A percentile compares a stretch with the other conserved stretches of the same genome.
Evolutionary conservation across 352 stramenopile genomes (phyloP).

Genomic region (Blastocystis hominis): DNA sequence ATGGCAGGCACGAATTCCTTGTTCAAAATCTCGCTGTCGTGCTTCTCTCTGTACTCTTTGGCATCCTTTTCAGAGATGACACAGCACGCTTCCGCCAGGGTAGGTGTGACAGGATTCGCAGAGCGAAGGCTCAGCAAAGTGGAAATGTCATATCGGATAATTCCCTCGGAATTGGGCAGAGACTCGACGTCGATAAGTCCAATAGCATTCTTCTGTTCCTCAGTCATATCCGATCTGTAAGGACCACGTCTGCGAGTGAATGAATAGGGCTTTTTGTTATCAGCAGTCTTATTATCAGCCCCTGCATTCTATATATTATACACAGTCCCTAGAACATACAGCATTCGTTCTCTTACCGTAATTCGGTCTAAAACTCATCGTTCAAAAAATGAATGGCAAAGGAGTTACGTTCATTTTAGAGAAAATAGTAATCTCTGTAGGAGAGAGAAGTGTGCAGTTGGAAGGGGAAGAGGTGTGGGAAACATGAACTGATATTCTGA

Average conservation of each 20-base stretch:
- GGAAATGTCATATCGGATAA: slow-evolving; percentile 11
- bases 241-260: background rate
- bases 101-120: background rate
- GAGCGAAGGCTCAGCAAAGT: background rate
- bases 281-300: background rate
- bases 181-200: background rate
- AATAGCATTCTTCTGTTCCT: slow-evolving; percentile 15
- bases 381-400: too few relatives aligned
- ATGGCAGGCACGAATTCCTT: background rate
- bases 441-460: too few relatives aligned
- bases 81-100: background rate
- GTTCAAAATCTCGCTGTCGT: background rate
- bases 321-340: too few relatives aligned
- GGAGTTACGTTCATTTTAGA: too few relatives aligned
- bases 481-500: too few relatives aligned
- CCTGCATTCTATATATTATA: background rate
- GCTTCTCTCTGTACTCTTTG: background rate
- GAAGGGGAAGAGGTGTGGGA: too few relatives aligned
- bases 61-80: background rate
- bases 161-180: background rate
- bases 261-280: background rate
- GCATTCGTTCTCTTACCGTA: background rate
- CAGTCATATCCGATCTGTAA: background rate
- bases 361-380: slow-evolving; percentile 13
- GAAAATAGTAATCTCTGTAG: too few relatives aligned